Evolutionary conservation across 192 early-diverging fungal species (phyloP).

Genomic region (Podochytrium sp.): DNA sequence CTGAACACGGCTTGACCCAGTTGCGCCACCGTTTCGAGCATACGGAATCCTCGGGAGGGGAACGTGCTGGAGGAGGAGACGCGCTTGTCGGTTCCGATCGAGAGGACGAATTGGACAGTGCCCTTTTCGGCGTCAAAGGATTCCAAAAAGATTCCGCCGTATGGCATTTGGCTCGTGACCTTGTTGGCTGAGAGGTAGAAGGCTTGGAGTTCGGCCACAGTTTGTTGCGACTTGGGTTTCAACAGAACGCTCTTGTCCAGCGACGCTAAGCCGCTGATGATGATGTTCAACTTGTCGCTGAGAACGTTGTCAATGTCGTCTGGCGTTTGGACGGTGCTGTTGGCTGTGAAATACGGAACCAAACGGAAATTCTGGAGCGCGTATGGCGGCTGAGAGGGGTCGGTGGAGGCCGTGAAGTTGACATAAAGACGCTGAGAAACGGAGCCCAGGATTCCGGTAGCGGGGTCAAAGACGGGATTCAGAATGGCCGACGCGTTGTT

Average conservation of each 20-base stretch:
- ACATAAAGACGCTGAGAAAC: conserved; percentile 42
- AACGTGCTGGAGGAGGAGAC: conserved; percentile 50
- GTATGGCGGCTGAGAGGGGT: conserved; percentile 4
- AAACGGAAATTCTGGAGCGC: conserved; percentile 30
- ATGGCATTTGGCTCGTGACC: conserved; percentile 57
- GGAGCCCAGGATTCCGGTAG: conserved; percentile 40
- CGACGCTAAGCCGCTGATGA: conserved; percentile 31
- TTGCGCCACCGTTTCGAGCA: conserved; percentile 50
- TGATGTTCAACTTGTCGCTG: conserved; percentile 24
- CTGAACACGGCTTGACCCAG: conserved; percentile 45
- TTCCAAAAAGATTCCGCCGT: conserved; percentile 56
- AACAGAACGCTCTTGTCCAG: conserved; percentile 42
- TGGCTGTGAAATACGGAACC: conserved; percentile 44
- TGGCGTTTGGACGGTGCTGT: neutral
- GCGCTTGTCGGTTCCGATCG: conserved; percentile 49
- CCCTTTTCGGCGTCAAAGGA: conserved; percentile 40
- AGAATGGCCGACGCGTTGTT: neutral
- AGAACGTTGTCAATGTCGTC: conserved; percentile 37
- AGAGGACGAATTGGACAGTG: conserved; percentile 37
- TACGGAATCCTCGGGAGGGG: conserved; percentile 55
- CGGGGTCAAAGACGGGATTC: neutral
- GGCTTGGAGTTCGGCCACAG: conserved; percentile 3
- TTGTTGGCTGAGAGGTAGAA: conserved; percentile 25
- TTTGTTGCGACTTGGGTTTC: neutral
- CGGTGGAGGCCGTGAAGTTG: conserved; percentile 18